Base-by-base conservation (phyloP, 1,284 basidiomycete species). In the Cryptococcus amylolentus region DNA sequence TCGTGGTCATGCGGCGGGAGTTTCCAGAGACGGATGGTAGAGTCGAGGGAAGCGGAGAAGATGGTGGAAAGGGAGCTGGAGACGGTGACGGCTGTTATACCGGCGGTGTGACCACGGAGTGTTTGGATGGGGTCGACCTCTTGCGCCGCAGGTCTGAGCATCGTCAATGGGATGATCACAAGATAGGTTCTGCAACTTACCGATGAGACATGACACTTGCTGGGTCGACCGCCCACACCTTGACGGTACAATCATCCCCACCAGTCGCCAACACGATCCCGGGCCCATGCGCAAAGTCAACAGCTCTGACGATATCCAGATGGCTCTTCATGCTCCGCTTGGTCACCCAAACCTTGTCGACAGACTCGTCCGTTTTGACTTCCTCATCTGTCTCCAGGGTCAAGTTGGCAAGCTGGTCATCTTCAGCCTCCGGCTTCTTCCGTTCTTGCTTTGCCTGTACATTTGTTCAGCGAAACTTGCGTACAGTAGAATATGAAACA, bases 201-300 rank as follows among this genome's bases (percentile, higher is more conserved):
- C 65, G 71, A 23, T 61, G 55, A 28, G 57, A 62, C 56, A 69
- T 63, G 31, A 78, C 46, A 14, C 58, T 62, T 4, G 58, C 44
- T 2, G 66, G 48, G 27, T 75, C 72, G 12, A 72, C 53, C 16
- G 58, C 52, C 95, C 95, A 98, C 60, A 97, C 85, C 78, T 98
- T 98, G 64, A 98, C 87, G 13, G 92, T 95, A 73, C 85, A 89
- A 73, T 98, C 96, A 75, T 97, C 94, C 41, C 91, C 90, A 40
- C 89, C 95, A 43, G 90, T 92, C 10, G 90, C 91, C 44, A 98
- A 80, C 59, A 87, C 86, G 49, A 91, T 78, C 63, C 91, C 88
- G 35, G 81, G 86, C 0, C 88, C 88, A 71, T 92, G 88, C 0
- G 64, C 69, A 81, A 96, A 95, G 0, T 88, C 86, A 26, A 97